Base-by-base conservation (phyloP, 1,139 yeast species). In the Lodderomyces metapsilosis region DNA sequence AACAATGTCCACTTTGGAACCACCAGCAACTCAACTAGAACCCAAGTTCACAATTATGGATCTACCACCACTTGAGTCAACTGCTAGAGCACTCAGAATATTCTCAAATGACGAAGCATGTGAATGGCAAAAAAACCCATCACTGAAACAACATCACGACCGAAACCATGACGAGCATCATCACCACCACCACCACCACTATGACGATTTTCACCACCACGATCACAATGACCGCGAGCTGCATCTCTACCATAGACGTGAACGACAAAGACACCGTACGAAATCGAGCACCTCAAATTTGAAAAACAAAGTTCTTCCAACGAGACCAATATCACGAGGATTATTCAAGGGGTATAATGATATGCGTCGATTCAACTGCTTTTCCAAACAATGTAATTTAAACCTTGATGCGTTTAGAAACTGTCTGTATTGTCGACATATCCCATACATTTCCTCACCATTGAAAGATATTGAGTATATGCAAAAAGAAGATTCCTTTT, bases 381-480 rank as follows among this genome's bases (percentile, higher is more conserved):
- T 39, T 21, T 39, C 42, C 12, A 24, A 40, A 17, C 27, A 16
- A 24, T 48, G 52, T 28, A 45, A 40, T 32, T 31, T 43, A 5
- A 47, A 42, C 34, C 35, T 41, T 20, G 42, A 45, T 40, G 44
- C 38, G 27, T 39, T 37, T 38, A 38, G 37, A 35, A 28, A 25
- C 5, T 62, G 67, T 45, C 41, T 41, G 16, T 53, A 58, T 43
- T 62, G 67, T 47, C 47, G 46, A 21, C 37, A 50, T 42, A 37
- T 58, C 10, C 62, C 66, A 1, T 55, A 58, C 42, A 50, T 58
- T 25, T 46, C 57, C 12, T 58, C 62, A 23, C 60, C 63, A 5
- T 50, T 61, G 38, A 44, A 54, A 33, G 31, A 30, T 28, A 22
- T 33, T 11, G 37, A 25, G 8, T 25, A 8, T n/a, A 25, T 23